These are phyloP conservation scores for Herpetomonas samuelpessoai DNA, from an alignment of 208 protist genomes.

Conservation along the genomic window DNA sequence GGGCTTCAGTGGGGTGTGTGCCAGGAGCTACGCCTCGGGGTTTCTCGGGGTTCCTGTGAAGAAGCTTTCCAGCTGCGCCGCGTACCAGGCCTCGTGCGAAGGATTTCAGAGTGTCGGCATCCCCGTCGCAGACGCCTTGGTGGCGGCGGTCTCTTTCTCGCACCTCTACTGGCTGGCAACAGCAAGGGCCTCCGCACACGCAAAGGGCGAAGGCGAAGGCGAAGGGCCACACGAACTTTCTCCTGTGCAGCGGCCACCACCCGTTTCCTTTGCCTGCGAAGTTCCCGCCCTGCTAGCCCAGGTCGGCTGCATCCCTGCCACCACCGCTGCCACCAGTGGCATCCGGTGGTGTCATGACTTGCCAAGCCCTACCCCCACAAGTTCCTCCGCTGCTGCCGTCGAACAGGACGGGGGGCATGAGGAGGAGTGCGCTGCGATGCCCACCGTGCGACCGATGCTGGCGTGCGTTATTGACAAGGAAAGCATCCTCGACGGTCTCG, in stretches of 20 bases:
- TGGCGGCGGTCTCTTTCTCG: slow-evolving; percentile 12
- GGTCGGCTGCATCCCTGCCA: slow-evolving; percentile 3
- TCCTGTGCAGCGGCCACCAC: neutral
- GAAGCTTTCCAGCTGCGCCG: neutral
- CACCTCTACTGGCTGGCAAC: slow-evolving; percentile 1
- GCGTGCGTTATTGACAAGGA: slow-evolving; percentile 5
- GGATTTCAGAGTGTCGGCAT: slow-evolving; percentile 8
- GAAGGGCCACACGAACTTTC: neutral
- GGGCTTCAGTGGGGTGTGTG: slow-evolving; percentile 26
- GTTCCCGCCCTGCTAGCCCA: slow-evolving; percentile 5
- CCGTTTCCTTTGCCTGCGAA: slow-evolving; percentile 5
- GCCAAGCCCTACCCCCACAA: neutral
- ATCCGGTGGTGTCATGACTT: neutral
- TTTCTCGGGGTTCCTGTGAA: slow-evolving; percentile 14
- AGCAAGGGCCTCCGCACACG: neutral
- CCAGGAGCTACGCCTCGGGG: slow-evolving; percentile 13
- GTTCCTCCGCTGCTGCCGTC: neutral
- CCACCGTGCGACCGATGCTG: neutral
- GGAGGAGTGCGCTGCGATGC: neutral
- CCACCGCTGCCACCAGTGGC: neutral
- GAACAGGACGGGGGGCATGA: neutral
- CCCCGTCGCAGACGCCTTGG: slow-evolving; percentile 16
- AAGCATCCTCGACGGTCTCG: slow-evolving; percentile 7
- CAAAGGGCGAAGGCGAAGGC: neutral
- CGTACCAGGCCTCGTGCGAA: slow-evolving; percentile 8